These are phyloP conservation scores for Colletotrichum sidae DNA, from an alignment of 2,329 filamentous ascomycete species.

Conservation along the genomic window DNA sequence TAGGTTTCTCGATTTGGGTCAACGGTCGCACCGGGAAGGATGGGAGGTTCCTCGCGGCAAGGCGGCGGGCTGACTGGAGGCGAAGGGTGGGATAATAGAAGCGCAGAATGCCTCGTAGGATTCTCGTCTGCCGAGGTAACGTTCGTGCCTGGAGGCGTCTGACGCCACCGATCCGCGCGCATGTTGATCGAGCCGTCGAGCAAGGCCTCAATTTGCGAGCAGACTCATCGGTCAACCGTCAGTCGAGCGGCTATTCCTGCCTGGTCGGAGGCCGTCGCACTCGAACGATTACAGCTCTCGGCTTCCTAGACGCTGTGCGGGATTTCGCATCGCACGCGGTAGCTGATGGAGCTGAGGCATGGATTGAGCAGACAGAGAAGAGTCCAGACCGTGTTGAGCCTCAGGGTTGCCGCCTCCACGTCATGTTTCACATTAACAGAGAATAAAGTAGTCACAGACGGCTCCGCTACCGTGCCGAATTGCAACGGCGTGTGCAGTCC, in stretches of 20 bases:
- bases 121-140: constrained; percentile 19
- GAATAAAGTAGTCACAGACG: constrained; percentile 7
- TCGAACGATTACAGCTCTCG: constrained; percentile 1
- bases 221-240: constrained; percentile 8
- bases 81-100: background rate
- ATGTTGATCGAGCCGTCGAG: constrained; percentile 23
- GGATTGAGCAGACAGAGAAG: constrained; percentile 4
- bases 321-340: background rate
- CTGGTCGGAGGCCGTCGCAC: background rate
- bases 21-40: constrained; percentile 5
- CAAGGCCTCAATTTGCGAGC: background rate
- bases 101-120: constrained; percentile 33
- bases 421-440: constrained; percentile 15
- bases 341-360: constrained; percentile 16
- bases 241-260: constrained; percentile 3
- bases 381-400: constrained; percentile 30
- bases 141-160: constrained; percentile 10
- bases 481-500: background rate
- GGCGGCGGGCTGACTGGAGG: constrained; percentile 20
- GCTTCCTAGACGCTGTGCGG: constrained; percentile 20
- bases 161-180: constrained; percentile 25
- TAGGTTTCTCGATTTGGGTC: background rate
- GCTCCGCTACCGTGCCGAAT: constrained; percentile 8
- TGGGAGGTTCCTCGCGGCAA: constrained; percentile 14
- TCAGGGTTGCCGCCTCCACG: constrained; percentile 24